Evolutionary conservation across 2,329 filamentous ascomycete species (phyloP).

Genomic region (Nigrospora sphaerica): DNA sequence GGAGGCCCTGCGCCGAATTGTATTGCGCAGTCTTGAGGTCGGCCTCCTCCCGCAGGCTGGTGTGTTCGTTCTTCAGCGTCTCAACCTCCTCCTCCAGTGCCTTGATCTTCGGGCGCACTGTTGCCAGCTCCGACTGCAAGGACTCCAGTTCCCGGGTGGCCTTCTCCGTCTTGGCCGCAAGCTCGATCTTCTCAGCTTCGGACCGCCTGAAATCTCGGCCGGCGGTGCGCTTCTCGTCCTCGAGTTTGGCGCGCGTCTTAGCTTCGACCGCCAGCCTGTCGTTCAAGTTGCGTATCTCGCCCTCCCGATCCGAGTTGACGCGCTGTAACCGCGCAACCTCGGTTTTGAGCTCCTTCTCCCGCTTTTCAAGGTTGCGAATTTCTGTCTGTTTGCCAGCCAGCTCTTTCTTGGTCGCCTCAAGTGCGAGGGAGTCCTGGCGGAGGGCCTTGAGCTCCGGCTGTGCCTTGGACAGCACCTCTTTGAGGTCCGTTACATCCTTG

Average conservation of each 20-base stretch:
- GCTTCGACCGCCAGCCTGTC: conserved; percentile 74
- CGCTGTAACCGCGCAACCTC: conserved; percentile 67
- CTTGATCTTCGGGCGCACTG: conserved; percentile 52
- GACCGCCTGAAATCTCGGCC: conserved; percentile 72
- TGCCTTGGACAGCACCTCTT: conserved; percentile 72
- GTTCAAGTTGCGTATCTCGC: conserved; percentile 69
- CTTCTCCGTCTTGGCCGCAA: conserved; percentile 67
- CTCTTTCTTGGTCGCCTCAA: conserved; percentile 72
- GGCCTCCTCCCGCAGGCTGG: conserved; percentile 67
- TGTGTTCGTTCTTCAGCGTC: conserved; percentile 61
- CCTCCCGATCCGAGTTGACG: conserved; percentile 65
- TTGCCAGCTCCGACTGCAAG: conserved; percentile 65
- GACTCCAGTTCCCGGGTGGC: conserved; percentile 61
- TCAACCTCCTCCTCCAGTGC: conserved; percentile 69
- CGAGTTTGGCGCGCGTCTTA: conserved; percentile 62
- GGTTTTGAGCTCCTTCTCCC: conserved; percentile 71
- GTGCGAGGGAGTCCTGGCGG: conserved; percentile 65
- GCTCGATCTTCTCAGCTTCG: conserved; percentile 73
- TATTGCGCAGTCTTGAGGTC: conserved; percentile 83
- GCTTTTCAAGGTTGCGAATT: conserved; percentile 69
- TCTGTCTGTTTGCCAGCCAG: conserved; percentile 52
- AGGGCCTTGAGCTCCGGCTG: conserved; percentile 80
- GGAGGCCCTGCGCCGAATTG: conserved; percentile 72
- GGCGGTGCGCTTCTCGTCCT: conserved; percentile 69
- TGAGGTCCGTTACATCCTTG: conserved; percentile 77